These are phyloP conservation scores for Exophiala sideris DNA, from an alignment of 2,329 filamentous ascomycete species.

Conservation along the genomic window DNA sequence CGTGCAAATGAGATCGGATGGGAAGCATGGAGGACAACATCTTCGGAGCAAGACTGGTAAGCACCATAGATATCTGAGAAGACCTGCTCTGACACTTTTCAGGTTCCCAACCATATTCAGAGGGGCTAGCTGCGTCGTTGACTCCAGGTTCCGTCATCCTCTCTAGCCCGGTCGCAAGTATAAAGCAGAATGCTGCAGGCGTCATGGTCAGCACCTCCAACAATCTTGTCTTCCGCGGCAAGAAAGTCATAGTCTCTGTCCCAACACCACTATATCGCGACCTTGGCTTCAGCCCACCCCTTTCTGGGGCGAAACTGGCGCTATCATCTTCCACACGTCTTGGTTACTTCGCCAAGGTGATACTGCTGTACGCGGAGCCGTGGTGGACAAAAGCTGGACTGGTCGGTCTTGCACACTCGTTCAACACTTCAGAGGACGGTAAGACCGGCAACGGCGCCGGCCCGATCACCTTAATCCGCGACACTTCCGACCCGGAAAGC, in stretches of 20 bases:
- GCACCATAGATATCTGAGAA: no score
- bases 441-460: slow-evolving; percentile 26
- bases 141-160: background rate
- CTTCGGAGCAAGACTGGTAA: slow-evolving; percentile 43
- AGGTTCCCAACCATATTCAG: background rate
- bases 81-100: no score
- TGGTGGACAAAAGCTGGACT: slow-evolving; percentile 25
- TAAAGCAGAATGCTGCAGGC: background rate
- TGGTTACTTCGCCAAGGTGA: slow-evolving; percentile 52
- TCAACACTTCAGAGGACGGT: background rate
- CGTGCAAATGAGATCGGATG: slow-evolving; percentile 51
- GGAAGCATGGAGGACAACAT: slow-evolving; percentile 51
- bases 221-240: slow-evolving; percentile 7
- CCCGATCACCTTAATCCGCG: slow-evolving; percentile 37
- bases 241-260: slow-evolving; percentile 48
- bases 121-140: background rate
- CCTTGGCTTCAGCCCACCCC: slow-evolving; percentile 47
- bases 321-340: slow-evolving; percentile 36
- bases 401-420: background rate
- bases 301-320: slow-evolving; percentile 41
- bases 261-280: slow-evolving; percentile 45
- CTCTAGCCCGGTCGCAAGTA: background rate
- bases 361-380: slow-evolving; percentile 47
- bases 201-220: background rate
- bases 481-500: slow-evolving; percentile 33